A percentile compares a stretch with the other conserved stretches of the same genome.
Conservation (phyloP, 139 green algal genomes). For the Picochlorum sp. region DNA sequence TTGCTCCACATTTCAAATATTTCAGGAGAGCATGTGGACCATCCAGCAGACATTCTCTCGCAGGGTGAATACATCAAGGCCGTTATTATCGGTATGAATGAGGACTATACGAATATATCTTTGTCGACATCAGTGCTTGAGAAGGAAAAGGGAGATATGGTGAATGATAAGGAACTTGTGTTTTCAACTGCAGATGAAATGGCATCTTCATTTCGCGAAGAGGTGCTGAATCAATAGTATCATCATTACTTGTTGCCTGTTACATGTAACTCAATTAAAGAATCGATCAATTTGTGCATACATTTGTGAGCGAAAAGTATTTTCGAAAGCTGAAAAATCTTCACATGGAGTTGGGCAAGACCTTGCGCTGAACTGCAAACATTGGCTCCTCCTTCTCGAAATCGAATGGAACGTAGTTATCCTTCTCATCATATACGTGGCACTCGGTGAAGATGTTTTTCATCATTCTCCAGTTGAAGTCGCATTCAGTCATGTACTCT, state of each 20-base stretch:
- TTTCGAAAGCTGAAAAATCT: not conserved
- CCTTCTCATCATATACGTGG: conserved; percentile 79
- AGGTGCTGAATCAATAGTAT: too few species aligned
- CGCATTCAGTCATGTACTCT: conserved; percentile 89
- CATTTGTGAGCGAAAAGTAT: conserved; percentile 4
- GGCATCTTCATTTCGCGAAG: not conserved
- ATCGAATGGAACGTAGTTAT: conserved; percentile 86
- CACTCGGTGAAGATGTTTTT: conserved; percentile 87
- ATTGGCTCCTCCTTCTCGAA: conserved; percentile 62
- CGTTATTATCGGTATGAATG: conserved; percentile 48
- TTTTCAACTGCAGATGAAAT: conserved; percentile 10
- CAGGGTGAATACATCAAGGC: conserved; percentile 40
- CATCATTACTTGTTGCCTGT: too few species aligned
- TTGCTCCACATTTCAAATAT: conserved; percentile 61
- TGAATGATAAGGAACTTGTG: conserved; percentile 36
- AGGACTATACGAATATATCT: conserved; percentile 35
- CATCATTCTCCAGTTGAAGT: conserved; percentile 89
- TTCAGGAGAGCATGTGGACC: conserved; percentile 26
- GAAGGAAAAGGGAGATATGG: conserved; percentile 38
- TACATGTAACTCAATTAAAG: conserved; percentile 4
- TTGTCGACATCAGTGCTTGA: conserved; percentile 56
- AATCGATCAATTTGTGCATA: conserved; percentile 2
- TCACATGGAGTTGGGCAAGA: conserved; percentile 54
- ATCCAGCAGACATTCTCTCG: conserved; percentile 28
- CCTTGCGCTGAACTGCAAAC: conserved; percentile 61